Conservation (phyloP, 345 rosid species). For the Sonneratia alba region DNA sequence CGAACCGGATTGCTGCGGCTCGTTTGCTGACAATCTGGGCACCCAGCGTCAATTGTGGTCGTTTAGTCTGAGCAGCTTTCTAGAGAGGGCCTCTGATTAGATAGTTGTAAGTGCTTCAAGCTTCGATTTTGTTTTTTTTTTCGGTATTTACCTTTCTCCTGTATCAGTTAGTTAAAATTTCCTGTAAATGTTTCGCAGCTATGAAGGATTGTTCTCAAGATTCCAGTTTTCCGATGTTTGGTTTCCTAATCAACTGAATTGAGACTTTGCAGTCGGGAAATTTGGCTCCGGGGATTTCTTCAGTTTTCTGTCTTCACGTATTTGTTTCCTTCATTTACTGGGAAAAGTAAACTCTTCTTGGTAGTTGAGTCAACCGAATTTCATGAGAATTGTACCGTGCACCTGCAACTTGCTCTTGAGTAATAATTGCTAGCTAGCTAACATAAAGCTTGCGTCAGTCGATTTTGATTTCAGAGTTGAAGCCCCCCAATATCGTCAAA, state of each 20-base stretch:
- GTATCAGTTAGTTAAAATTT: background rate
- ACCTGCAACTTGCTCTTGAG: background rate
- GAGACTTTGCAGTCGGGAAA: no score
- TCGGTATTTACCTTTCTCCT: background rate
- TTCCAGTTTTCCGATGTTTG: background rate
- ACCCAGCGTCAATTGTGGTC: background rate
- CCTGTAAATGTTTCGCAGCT: background rate
- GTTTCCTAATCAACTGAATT: background rate
- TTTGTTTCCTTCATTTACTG: background rate
- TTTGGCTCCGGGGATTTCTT: no score
- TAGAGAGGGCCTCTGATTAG: background rate
- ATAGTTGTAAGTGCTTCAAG: slow-evolving; percentile 1
- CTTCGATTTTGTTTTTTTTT: background rate
- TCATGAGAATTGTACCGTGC: background rate
- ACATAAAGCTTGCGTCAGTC: background rate
- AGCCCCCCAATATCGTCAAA: background rate
- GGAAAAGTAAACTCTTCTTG: background rate
- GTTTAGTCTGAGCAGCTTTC: background rate
- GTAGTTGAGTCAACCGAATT: background rate
- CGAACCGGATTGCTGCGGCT: slow-evolving; percentile 8
- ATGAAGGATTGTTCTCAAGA: background rate
- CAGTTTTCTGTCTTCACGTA: no score
- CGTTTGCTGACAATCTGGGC: slow-evolving; percentile 1
- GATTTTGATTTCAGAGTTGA: background rate
- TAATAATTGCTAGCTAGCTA: background rate